Conservation (phyloP, 139 green algal species). For the Haematococcus lacustris region DNA sequence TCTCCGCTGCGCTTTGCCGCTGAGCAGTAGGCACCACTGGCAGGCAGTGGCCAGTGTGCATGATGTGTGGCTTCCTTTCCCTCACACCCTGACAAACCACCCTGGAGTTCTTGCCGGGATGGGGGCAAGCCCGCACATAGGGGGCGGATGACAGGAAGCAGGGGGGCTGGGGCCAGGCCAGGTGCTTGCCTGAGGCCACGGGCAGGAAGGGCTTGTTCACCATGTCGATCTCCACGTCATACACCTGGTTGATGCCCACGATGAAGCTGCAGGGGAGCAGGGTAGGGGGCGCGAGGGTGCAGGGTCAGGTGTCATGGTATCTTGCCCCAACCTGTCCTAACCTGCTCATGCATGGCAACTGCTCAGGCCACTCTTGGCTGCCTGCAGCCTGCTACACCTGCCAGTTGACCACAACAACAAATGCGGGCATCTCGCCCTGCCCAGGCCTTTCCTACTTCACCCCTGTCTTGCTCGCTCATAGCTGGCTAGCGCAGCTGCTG, state of each 20-base stretch:
- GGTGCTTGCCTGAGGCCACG: conserved; percentile 86
- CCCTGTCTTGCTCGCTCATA: not conserved
- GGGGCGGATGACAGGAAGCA: too few species aligned
- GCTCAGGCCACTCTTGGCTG: not conserved
- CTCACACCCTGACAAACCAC: too few species aligned
- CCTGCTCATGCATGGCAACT: too few species aligned
- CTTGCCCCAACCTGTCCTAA: too few species aligned
- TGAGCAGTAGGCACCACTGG: too few species aligned
- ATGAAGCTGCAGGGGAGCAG: conserved; percentile 76
- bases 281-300: too few species aligned
- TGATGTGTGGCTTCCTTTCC: too few species aligned
- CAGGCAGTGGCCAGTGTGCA: too few species aligned
- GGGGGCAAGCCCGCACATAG: too few species aligned
- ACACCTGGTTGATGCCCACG: conserved; percentile 99
- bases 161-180: too few species aligned
- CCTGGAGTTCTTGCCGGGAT: too few species aligned
- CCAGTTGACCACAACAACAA: not conserved
- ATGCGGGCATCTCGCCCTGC: not conserved
- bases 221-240: conserved; percentile 90
- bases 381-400: not conserved
- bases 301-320: not conserved
- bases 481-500: not conserved
- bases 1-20: too few species aligned
- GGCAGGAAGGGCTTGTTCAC: conserved; percentile 99
- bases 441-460: not conserved